phyloP scores from a whole-genome alignment of 495 filamentous ascomycete genomes.

The Aspergillus diversus region DNA sequence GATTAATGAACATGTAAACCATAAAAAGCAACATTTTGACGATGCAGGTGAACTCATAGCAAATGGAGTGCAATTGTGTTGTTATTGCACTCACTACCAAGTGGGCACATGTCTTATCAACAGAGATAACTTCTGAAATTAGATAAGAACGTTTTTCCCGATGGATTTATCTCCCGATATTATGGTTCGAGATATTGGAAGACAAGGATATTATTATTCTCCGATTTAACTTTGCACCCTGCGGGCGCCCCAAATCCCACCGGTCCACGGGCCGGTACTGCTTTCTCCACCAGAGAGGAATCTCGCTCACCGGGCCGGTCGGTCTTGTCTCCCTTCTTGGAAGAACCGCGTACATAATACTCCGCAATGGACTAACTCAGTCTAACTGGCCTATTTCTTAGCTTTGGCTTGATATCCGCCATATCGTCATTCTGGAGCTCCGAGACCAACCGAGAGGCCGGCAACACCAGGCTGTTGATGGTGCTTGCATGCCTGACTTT shows the following conservation, averaged over 20 bases:
- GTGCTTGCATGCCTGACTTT: neutral
- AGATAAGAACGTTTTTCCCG: too few species aligned
- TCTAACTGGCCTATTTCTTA: neutral
- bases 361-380: too few species aligned
- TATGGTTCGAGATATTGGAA: too few species aligned
- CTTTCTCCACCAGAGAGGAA: conserved; percentile 21
- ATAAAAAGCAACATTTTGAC: too few species aligned
- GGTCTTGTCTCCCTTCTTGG: neutral
- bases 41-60: too few species aligned
- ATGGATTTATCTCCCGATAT: too few species aligned
- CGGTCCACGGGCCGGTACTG: conserved; percentile 28
- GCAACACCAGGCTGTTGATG: neutral
- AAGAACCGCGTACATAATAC: neutral
- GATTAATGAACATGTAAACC: too few species aligned
- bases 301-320: conserved; percentile 28
- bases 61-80: too few species aligned
- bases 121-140: too few species aligned
- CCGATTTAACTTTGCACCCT: neutral
- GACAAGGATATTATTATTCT: too few species aligned
- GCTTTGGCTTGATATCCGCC: neutral
- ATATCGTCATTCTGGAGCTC: neutral
- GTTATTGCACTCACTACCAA: too few species aligned
- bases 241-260: conserved; percentile 11
- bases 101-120: too few species aligned
- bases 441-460: neutral